Base-by-base conservation (phyloP, 805 yeast genomes). In the Ogataea allantospora region DNA sequence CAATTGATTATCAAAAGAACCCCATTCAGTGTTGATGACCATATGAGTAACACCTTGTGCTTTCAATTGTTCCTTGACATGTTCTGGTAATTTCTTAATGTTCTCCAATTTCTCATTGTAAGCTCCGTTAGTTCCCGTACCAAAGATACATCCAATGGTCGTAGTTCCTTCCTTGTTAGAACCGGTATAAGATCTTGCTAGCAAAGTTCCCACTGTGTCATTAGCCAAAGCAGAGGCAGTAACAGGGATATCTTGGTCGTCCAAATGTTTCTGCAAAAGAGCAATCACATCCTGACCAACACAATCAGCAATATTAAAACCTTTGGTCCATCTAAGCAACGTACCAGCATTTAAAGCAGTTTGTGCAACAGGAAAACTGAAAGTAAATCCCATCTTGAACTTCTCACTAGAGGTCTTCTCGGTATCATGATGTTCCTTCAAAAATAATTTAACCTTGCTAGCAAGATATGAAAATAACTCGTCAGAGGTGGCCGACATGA, bases 61-160 rank as follows among this genome's bases (percentile, higher is more conserved):
- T 37, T 57, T 63, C 51, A 73, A 62, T 14, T 57, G 58, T 17
- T 55, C 62, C 30, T 62, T 62, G 10, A 62, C 40, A 22, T 67
- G 63, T 2, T 73, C 70, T n/a, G 78, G 76, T 45, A 89, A 69
- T 64, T 93, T 91, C 38, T 75, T 75, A 50, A 93, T 85, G 38
- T 80, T 75, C 27, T 76, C 80, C 35, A 88, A 60, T 40, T 77
- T 72, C 63, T 91, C 99, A 58, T 77, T 71, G 64, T 93, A 91
- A 11, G 96, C 96, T 45, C 97, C 97, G 62, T 91, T 91, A 19
- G 98, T 91, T 58, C 99, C 99, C 2, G 99, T 93, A 49, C 99
- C 99, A 55, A 89, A 87, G 47, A 91, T 91, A 45, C 89, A 80
- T 33, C 99, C 98, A 48, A 89, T 70, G 7, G 84, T 74, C 7